These are phyloP conservation scores for Cordia subcordata DNA, from an alignment of 257 asterid species.

Conservation along the genomic window DNA sequence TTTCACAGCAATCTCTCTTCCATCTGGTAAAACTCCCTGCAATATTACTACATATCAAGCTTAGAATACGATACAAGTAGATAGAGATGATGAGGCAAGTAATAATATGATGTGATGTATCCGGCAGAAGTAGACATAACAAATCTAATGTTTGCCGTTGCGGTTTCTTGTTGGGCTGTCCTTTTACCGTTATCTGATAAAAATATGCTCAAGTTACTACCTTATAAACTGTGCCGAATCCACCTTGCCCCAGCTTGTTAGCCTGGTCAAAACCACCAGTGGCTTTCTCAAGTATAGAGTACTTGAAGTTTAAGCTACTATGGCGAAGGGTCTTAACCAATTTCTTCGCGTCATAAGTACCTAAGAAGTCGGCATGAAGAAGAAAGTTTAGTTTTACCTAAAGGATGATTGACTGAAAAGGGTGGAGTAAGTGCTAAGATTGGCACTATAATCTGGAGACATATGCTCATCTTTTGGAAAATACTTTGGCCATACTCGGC, in stretches of 20 bases:
- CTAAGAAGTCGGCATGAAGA: neutral
- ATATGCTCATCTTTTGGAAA: neutral
- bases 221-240: constrained; percentile 27
- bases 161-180: too few relatives aligned
- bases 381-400: neutral
- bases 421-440: too few relatives aligned
- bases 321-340: constrained; percentile 9
- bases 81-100: too few relatives aligned
- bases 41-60: neutral
- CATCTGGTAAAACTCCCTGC: constrained; percentile 9
- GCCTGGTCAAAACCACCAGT: constrained; percentile 14
- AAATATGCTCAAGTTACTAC: neutral
- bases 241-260: constrained; percentile 31
- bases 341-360: constrained; percentile 14
- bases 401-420: neutral
- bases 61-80: too few relatives aligned
- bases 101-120: neutral
- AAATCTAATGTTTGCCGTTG: too few relatives aligned
- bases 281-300: constrained; percentile 20
- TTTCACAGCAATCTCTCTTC: neutral
- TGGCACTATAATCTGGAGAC: too few relatives aligned
- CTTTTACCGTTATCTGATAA: neutral
- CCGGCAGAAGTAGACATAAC: too few relatives aligned
- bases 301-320: constrained; percentile 22
- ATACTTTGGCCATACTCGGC: too few relatives aligned